phyloP scores from a whole-genome alignment of 2,329 filamentous ascomycete species.

The Neurospora crassa region DNA sequence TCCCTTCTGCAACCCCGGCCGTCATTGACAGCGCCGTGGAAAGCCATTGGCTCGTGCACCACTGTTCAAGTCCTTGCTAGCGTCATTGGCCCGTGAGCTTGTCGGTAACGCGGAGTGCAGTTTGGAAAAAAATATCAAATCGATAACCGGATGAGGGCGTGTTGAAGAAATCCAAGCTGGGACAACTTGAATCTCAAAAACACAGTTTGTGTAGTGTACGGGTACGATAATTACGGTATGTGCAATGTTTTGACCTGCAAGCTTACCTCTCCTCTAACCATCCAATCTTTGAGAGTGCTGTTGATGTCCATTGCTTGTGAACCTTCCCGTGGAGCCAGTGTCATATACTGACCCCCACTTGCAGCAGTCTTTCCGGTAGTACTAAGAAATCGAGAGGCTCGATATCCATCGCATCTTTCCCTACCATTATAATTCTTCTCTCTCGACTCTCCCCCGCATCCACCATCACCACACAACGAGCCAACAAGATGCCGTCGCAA shows the following conservation, averaged over 20 bases:
- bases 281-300: not conserved
- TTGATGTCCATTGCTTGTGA: not conserved
- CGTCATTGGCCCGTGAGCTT: not conserved
- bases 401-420: not conserved
- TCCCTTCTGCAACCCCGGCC: not conserved
- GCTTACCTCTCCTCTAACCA: not conserved
- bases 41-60: not conserved
- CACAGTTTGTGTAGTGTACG: not conserved
- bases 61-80: not conserved
- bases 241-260: not conserved
- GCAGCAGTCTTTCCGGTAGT: not conserved
- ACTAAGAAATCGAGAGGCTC: not conserved
- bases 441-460: conserved; percentile 15
- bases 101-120: not conserved
- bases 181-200: not conserved
- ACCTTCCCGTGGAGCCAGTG: not conserved
- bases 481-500: conserved; percentile 39
- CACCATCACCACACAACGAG: conserved; percentile 46
- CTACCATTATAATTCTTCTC: conserved; percentile 1
- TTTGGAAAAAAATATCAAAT: not conserved
- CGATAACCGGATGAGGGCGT: not conserved
- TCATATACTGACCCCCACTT: not conserved
- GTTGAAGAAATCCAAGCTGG: not conserved
- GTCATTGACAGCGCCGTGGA: not conserved
- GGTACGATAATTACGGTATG: not conserved